These are phyloP conservation scores for Kwoniella mangroviensis DNA, from an alignment of 768 basidiomycete species.

Conservation along the genomic window DNA sequence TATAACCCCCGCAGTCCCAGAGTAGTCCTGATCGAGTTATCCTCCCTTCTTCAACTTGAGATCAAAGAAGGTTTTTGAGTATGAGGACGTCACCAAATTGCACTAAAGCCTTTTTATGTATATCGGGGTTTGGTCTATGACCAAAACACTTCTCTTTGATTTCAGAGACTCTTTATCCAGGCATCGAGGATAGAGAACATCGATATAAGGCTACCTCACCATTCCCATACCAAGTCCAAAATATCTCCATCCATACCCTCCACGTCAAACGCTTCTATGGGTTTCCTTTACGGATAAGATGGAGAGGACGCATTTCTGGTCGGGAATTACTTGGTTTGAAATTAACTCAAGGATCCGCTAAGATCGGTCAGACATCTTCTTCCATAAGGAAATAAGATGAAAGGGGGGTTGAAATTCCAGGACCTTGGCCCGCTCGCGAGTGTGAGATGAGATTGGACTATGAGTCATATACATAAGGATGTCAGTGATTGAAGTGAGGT, in stretches of 20 bases:
- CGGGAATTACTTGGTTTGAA: slow-evolving; percentile 47
- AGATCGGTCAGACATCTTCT: slow-evolving; percentile 36
- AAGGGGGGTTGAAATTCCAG: slow-evolving; percentile 57
- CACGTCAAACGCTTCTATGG: slow-evolving; percentile 46
- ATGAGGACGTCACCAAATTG: slow-evolving; percentile 58
- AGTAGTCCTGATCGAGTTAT: slow-evolving; percentile 60
- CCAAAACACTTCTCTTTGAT: slow-evolving; percentile 25
- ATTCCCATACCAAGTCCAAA: slow-evolving; percentile 56
- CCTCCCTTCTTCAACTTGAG: slow-evolving; percentile 21
- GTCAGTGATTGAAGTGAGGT: neutral
- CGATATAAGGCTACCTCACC: slow-evolving; percentile 54
- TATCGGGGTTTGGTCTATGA: slow-evolving; percentile 35
- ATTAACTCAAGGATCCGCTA: slow-evolving; percentile 51
- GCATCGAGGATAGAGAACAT: slow-evolving; percentile 10
- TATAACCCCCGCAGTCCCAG: slow-evolving; percentile 54
- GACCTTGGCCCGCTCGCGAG: slow-evolving; percentile 59
- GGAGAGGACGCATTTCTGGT: slow-evolving; percentile 57
- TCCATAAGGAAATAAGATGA: neutral
- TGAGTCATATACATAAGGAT: neutral
- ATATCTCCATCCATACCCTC: slow-evolving; percentile 41
- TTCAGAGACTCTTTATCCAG: slow-evolving; percentile 9
- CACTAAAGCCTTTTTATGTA: slow-evolving; percentile 56
- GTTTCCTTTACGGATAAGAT: neutral
- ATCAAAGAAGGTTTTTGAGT: slow-evolving; percentile 13
- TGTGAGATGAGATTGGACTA: slow-evolving; percentile 22